Percentiles rank a stretch among this genome's conserved stretches.
Conservation (phyloP, 305 asterid species). For the Rubia balearica region DNA sequence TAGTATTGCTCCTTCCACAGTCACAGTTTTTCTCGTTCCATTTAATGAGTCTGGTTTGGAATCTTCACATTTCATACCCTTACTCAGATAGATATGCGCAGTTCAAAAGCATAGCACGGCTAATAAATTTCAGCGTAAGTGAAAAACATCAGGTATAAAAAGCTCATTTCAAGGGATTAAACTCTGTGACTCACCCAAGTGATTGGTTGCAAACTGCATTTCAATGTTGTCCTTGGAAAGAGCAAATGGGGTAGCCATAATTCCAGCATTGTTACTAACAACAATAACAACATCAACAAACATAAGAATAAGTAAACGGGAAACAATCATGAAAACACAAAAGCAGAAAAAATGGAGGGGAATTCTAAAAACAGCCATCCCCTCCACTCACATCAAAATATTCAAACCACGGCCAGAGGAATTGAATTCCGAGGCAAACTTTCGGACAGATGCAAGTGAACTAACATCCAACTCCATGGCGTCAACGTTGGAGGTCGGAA, state of each 20-base stretch:
- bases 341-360: not conserved
- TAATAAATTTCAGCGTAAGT: not conserved
- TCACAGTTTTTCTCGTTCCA: not conserved
- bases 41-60: not conserved
- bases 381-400: conserved; percentile 74
- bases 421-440: conserved; percentile 54
- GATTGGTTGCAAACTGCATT: conserved; percentile 79
- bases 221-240: conserved; percentile 77
- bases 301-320: not conserved
- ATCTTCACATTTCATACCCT: not conserved
- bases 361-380: no score
- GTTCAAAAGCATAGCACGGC: not conserved
- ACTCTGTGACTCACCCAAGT: conserved; percentile 42
- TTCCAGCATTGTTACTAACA: conserved; percentile 74
- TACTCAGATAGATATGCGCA: not conserved
- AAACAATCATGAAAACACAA: not conserved
- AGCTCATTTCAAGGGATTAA: no score
- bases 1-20: not conserved
- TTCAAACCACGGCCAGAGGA: conserved; percentile 59
- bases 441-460: conserved; percentile 58
- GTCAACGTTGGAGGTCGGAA: conserved; percentile 63
- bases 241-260: conserved; percentile 54
- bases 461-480: conserved; percentile 72
- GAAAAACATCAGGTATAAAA: not conserved
- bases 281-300: not conserved